phyloP scores from a whole-genome alignment of 2,329 filamentous ascomycete genomes.

The Nemania sp. region DNA sequence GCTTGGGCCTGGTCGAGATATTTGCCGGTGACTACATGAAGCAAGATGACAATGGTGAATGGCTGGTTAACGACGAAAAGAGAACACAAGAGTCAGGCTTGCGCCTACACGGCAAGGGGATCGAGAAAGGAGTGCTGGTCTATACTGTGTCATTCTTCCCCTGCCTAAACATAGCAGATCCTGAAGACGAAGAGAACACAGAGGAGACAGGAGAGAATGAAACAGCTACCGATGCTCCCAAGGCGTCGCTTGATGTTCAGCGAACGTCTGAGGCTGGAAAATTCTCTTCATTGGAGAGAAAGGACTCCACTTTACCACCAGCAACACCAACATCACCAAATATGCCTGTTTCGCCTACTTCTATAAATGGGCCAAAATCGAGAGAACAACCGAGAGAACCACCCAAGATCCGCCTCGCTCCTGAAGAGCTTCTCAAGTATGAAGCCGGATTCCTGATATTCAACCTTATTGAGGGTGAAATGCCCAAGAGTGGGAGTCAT shows the following conservation, averaged over 20 bases:
- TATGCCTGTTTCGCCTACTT: conserved; percentile 49
- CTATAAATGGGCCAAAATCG: conserved; percentile 46
- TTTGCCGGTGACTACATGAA: conserved; percentile 76
- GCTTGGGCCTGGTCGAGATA: conserved; percentile 80
- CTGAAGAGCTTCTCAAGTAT: conserved; percentile 81
- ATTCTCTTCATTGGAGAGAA: conserved; percentile 46
- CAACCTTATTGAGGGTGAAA: conserved; percentile 86
- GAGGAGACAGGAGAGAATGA: conserved; percentile 51
- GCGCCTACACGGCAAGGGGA: conserved; percentile 71
- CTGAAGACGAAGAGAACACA: conserved; percentile 75
- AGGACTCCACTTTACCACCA: conserved; percentile 35
- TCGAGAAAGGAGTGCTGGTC: conserved; percentile 77
- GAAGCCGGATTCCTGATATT: conserved; percentile 94
- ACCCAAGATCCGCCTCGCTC: conserved; percentile 77
- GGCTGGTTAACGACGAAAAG: conserved; percentile 77
- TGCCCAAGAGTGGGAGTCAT: conserved; percentile 75
- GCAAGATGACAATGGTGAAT: conserved; percentile 81
- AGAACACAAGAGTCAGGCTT: conserved; percentile 68
- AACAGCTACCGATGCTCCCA: conserved; percentile 31
- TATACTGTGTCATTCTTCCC: conserved; percentile 92
- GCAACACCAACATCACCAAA: conserved; percentile 44
- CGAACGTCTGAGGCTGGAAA: conserved; percentile 50
- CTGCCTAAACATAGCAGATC: conserved; percentile 83
- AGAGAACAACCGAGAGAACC: conserved; percentile 60
- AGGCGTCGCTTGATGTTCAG: conserved; percentile 41